Evolutionary conservation across 441 rosid species (phyloP).

Genomic region (Populus hybrid): DNA sequence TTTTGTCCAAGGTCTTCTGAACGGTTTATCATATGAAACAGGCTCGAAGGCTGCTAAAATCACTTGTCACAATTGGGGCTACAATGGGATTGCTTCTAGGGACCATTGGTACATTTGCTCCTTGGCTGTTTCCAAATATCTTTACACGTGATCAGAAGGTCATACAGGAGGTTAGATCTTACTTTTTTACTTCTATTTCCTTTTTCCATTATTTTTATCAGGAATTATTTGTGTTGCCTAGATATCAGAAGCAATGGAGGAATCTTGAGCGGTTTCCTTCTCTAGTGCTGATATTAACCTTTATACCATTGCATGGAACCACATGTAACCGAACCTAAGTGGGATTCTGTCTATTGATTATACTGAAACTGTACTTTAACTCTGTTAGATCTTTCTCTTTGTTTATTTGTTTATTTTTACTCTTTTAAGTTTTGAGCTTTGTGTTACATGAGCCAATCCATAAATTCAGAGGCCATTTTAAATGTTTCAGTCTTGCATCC

Average conservation of each 20-base stretch:
- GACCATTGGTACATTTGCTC: constrained; percentile 57
- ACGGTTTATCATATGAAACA: constrained; percentile 4
- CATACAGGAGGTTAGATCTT: constrained; percentile 57
- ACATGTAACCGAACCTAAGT: background rate
- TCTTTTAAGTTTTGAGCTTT: background rate
- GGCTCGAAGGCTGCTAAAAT: constrained; percentile 81
- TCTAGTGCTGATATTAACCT: no score
- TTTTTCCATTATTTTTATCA: background rate
- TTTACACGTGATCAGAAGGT: constrained; percentile 69
- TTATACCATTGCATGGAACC: no score
- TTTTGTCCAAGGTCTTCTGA: background rate
- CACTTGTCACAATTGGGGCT: constrained; percentile 71
- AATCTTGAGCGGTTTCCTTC: background rate
- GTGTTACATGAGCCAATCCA: background rate
- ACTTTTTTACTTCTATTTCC: background rate
- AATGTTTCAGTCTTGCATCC: background rate
- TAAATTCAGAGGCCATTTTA: background rate
- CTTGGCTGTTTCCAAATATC: constrained; percentile 66
- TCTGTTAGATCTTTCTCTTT: background rate
- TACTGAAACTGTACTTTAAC: background rate
- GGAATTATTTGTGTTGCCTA: background rate
- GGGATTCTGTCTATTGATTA: background rate
- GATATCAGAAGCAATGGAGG: background rate
- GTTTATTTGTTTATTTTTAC: background rate
- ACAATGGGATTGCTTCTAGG: constrained; percentile 65